Conservation (phyloP, 1,284 basidiomycete genomes). For the Melanopsichium pennsylvanicum region DNA sequence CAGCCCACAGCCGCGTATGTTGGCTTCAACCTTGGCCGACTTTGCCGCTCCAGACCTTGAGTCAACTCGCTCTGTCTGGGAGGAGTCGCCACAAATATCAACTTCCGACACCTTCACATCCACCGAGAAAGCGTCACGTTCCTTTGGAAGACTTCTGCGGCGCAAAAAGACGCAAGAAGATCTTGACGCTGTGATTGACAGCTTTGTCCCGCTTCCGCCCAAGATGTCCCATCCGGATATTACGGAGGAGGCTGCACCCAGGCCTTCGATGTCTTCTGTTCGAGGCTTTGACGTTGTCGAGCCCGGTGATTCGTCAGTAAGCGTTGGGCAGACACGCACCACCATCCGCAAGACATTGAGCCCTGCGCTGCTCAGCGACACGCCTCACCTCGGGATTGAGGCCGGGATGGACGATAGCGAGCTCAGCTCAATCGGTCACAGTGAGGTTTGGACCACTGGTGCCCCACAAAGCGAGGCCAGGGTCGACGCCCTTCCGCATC, state of each 20-base stretch:
- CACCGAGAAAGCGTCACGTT: conserved; percentile 14
- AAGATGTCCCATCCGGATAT: conserved; percentile 17
- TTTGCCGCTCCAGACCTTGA: conserved; percentile 8
- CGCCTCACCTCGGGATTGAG: conserved; percentile 9
- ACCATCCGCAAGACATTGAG: conserved; percentile 45
- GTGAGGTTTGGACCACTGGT: neutral
- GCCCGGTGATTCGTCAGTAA: neutral
- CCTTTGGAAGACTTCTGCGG: conserved; percentile 20
- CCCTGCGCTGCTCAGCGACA: conserved; percentile 32
- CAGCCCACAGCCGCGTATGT: neutral
- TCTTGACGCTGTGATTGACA: conserved; percentile 7
- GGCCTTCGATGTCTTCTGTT: conserved; percentile 32
- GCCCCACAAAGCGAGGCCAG: neutral
- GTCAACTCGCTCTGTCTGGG: conserved; percentile 19
- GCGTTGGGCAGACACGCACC: conserved; percentile 12
- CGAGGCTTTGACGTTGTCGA: conserved; percentile 16
- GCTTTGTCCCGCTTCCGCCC: conserved; percentile 12
- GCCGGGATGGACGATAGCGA: neutral
- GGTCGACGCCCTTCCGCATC: neutral
- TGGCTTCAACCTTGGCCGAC: neutral
- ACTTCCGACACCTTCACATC: conserved; percentile 14
- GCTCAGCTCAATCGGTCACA: neutral
- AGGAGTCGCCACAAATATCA: conserved; percentile 17
- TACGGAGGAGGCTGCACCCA: conserved; percentile 16
- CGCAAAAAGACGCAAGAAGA: conserved; percentile 21